Conservation (phyloP, 257 asterid genomes). For the Gentiana straminea region DNA sequence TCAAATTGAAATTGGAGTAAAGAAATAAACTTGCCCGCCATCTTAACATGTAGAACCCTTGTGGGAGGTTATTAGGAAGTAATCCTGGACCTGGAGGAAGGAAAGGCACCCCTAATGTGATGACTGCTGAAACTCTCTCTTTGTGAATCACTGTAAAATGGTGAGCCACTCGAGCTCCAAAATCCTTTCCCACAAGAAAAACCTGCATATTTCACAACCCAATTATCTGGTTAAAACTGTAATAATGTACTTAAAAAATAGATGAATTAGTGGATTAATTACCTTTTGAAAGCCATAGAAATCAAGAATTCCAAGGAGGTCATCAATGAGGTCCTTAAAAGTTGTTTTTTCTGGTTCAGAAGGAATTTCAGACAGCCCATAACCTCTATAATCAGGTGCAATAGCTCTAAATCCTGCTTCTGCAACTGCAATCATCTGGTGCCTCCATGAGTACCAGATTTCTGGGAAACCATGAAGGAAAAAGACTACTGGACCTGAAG, state of each 20-base stretch:
- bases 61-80: constrained; percentile 2
- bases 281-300: constrained; percentile 7
- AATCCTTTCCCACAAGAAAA: constrained; percentile 46
- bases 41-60: constrained; percentile 16
- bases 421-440: constrained; percentile 51
- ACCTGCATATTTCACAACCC: constrained; percentile 17
- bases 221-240: too few species aligned
- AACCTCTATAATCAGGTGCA: constrained; percentile 53
- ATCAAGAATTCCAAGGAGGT: constrained; percentile 23
- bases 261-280: background rate
- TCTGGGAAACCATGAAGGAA: constrained; percentile 63
- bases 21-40: constrained; percentile 8
- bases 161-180: constrained; percentile 42
- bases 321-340: constrained; percentile 28
- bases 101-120: constrained; percentile 48
- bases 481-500: constrained; percentile 32
- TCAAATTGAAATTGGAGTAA: background rate
- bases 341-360: constrained; percentile 36
- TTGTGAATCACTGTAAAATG: constrained; percentile 31
- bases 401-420: constrained; percentile 48
- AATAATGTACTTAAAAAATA: too few species aligned
- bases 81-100: constrained; percentile 9
- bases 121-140: constrained; percentile 33
- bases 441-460: constrained; percentile 66
- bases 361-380: constrained; percentile 48